Conservation (phyloP, 495 filamentous ascomycete species). For the Friedmanniomyces endolithicus region DNA sequence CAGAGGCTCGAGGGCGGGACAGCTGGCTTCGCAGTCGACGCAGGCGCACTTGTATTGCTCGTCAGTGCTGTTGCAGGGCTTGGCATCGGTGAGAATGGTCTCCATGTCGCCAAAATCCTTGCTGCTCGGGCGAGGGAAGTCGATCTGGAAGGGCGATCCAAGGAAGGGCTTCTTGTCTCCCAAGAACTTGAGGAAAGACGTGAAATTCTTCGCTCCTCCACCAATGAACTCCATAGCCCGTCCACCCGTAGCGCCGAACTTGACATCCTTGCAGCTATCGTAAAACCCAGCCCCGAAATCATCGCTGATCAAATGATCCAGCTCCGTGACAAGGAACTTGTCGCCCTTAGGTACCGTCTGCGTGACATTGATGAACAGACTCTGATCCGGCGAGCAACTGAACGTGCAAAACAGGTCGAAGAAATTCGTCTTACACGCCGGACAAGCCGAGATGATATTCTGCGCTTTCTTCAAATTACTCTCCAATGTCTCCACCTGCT, state of each 20-base stretch:
- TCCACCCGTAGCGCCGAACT: conserved; percentile 84
- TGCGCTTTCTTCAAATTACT: conserved; percentile 78
- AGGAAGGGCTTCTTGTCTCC: conserved; percentile 71
- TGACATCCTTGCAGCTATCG: conserved; percentile 95
- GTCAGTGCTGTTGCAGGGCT: conserved; percentile 79
- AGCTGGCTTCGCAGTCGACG: conserved; percentile 77
- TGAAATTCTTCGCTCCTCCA: conserved; percentile 84
- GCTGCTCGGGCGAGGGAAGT: conserved; percentile 54
- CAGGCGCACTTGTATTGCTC: conserved; percentile 80
- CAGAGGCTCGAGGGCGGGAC: conserved; percentile 65
- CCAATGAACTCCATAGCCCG: conserved; percentile 92
- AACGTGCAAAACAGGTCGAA: conserved; percentile 96
- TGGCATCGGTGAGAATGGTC: conserved; percentile 44
- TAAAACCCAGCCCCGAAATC: conserved; percentile 84
- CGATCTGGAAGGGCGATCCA: conserved; percentile 94
- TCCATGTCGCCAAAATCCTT: conserved; percentile 51
- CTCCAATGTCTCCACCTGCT: conserved; percentile 71
- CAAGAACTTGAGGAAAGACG: conserved; percentile 74
- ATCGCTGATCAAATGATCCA: conserved; percentile 81
- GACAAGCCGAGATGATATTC: conserved; percentile 78
- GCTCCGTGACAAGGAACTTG: conserved; percentile 67
- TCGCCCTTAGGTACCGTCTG: conserved; percentile 50
- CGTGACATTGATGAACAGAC: conserved; percentile 88
- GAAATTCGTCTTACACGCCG: conserved; percentile 93
- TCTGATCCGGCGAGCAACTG: conserved; percentile 93